Base-by-base conservation (phyloP, 495 filamentous ascomycete species). In the Xylaria palmicola region DNA sequence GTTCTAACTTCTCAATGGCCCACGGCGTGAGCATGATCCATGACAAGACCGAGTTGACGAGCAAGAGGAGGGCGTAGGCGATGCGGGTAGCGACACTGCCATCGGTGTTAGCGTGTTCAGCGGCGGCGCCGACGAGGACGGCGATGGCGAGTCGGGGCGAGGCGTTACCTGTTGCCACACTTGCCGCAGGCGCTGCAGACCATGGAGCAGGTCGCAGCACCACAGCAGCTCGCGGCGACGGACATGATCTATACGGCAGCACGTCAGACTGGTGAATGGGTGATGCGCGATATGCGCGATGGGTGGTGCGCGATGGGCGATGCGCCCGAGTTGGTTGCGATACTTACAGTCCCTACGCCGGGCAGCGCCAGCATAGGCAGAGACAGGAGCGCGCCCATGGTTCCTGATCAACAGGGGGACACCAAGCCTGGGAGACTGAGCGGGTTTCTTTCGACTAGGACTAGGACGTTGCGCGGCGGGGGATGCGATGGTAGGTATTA, bases 11-110 rank as follows among this genome's bases (percentile, higher is more conserved):
- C 68, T 96, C 92, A 73, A 97, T 88, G 15, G 94, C 94, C 94
- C 95, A 98, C 61, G 92, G 91, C 8, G 94, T 98, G 82, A 98
- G 93, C 92, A 98, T 96, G 34, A 98, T 90, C 94, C 94, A 98
- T 29, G 95, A 93, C 47, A 96, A 72, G 62, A 97, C 96, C 47
- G 92, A 96, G 83, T 98, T 98, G 77, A 97, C 75, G 63, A 98
- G 84, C 56, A 98, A 91, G 68, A 98, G 89, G 71, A 97, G 85
- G 65, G 95, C 94, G 76, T 98, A 98, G 69, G 90, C 93, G 75
- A 98, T 96, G 78, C 94, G 88, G 69, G 94, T 98, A 36, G 93
- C 92, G 78, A 97, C 92, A 74, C 92, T 96, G 65, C 40, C 3
- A 19, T 27, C 19, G 41, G 37, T 20, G 30, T 15, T 0, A 27